Conservation (phyloP, 2,329 filamentous ascomycete genomes). For the Leptodontidium sp. region DNA sequence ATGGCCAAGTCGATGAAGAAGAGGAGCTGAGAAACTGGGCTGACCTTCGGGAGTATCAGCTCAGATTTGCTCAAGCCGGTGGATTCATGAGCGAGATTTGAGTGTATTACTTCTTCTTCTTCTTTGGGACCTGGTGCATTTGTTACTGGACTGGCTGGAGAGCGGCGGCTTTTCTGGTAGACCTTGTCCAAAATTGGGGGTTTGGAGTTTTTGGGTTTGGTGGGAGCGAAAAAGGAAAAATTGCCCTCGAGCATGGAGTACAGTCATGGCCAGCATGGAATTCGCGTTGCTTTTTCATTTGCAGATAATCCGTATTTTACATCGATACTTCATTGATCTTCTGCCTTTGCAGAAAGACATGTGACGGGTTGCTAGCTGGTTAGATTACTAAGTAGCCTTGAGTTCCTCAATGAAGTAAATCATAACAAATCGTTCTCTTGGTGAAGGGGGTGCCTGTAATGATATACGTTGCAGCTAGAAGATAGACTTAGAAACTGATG, state of each 20-base stretch:
- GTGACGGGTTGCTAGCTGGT: neutral
- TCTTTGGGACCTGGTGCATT: slow-evolving; percentile 22
- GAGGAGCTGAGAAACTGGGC: slow-evolving; percentile 81
- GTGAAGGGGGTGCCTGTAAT: too few species aligned
- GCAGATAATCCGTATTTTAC: neutral
- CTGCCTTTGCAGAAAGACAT: slow-evolving; percentile 12
- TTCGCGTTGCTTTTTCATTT: neutral
- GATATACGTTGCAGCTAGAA: too few species aligned
- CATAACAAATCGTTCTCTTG: neutral
- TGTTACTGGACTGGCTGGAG: slow-evolving; percentile 1
- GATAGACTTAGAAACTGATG: too few species aligned
- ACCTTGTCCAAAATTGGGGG: neutral
- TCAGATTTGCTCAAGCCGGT: slow-evolving; percentile 72
- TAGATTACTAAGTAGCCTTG: neutral
- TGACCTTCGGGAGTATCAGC: slow-evolving; percentile 79
- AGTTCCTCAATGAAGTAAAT: neutral
- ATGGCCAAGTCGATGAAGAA: slow-evolving; percentile 70
- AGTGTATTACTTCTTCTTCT: slow-evolving; percentile 20
- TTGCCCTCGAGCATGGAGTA: slow-evolving; percentile 18
- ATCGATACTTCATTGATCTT: neutral
- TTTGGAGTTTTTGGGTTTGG: slow-evolving; percentile 1
- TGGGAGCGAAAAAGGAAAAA: slow-evolving; percentile 9
- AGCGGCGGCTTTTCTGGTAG: neutral
- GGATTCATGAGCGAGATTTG: slow-evolving; percentile 53
- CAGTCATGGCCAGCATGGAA: slow-evolving; percentile 1